A percentile compares a stretch with the other conserved stretches of the same genome.
Conservation (phyloP, 1,284 basidiomycete species). For the Wolfiporia cocos region DNA sequence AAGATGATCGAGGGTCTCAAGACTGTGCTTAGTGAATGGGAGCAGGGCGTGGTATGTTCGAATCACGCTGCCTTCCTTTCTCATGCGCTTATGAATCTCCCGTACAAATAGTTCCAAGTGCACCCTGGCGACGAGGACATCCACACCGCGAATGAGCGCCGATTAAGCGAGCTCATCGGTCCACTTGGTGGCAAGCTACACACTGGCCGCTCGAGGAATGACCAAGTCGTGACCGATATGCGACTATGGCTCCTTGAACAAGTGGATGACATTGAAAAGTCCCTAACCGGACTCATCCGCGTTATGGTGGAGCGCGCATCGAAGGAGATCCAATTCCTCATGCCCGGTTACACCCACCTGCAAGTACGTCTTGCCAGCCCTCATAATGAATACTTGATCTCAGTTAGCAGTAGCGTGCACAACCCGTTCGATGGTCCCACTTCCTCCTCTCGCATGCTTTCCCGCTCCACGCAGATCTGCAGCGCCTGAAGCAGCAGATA, state of each 20-base stretch:
- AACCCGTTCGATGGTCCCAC: slow-evolving; percentile 99
- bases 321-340: slow-evolving; percentile 84
- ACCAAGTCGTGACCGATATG: slow-evolving; percentile 98
- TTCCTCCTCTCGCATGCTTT: slow-evolving; percentile 93
- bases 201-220: slow-evolving; percentile 94
- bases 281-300: slow-evolving; percentile 73
- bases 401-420: slow-evolving; percentile 70
- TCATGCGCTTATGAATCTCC: not conserved
- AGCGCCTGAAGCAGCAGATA: slow-evolving; percentile 80
- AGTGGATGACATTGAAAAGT: slow-evolving; percentile 64
- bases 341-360: slow-evolving; percentile 97
- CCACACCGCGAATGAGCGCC: slow-evolving; percentile 98
- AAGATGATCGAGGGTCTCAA: slow-evolving; percentile 79
- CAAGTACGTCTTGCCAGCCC: slow-evolving; percentile 79
- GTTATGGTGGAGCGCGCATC: slow-evolving; percentile 91
- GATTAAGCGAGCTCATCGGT: slow-evolving; percentile 91
- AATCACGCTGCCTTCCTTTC: not conserved
- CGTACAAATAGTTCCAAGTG: slow-evolving; percentile 51
- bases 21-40: slow-evolving; percentile 84
- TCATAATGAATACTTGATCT: too few species aligned
- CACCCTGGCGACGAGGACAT: slow-evolving; percentile 94
- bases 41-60: slow-evolving; percentile 53
- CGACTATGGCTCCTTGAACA: slow-evolving; percentile 91
- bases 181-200: slow-evolving; percentile 89
- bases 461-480: slow-evolving; percentile 84